phyloP scores from a whole-genome alignment of 176 grass and related monocot species.

The Puya raimondii region DNA sequence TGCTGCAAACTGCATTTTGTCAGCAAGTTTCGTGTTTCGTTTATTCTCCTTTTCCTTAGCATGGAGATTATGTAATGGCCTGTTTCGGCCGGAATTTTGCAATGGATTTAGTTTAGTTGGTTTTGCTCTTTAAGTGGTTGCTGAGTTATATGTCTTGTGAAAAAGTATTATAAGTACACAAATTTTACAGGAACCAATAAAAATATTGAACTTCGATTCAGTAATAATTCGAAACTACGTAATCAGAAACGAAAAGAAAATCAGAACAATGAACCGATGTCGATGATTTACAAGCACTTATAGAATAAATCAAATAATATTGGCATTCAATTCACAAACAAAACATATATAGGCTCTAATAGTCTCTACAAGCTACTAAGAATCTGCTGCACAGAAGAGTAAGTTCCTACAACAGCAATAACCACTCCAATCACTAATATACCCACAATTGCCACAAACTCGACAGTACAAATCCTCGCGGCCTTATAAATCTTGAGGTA shows the following conservation, averaged over 20 bases:
- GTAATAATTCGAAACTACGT: no score
- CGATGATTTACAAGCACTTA: no score
- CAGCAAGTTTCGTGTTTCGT: not conserved
- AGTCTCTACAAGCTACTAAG: constrained; percentile 23
- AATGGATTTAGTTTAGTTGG: not conserved
- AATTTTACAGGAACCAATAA: no score
- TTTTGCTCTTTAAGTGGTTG: not conserved
- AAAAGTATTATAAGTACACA: no score
- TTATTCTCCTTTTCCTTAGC: not conserved
- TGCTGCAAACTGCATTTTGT: not conserved
- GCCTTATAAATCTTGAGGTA: constrained; percentile 46
- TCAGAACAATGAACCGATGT: no score
- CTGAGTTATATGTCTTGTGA: no score
- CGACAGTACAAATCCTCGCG: constrained; percentile 6
- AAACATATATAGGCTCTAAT: no score
- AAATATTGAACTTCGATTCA: no score
- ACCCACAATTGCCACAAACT: constrained; percentile 23
- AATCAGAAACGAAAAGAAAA: no score
- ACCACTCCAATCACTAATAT: constrained; percentile 35
- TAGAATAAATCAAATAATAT: no score
- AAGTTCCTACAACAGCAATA: constrained; percentile 33
- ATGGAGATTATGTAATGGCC: not conserved
- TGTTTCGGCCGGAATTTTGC: not conserved
- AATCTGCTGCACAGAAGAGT: constrained; percentile 42
- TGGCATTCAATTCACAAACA: no score